phyloP scores from a whole-genome alignment of 2,329 filamentous ascomycete genomes.

The Cryphonectria naterciae region DNA sequence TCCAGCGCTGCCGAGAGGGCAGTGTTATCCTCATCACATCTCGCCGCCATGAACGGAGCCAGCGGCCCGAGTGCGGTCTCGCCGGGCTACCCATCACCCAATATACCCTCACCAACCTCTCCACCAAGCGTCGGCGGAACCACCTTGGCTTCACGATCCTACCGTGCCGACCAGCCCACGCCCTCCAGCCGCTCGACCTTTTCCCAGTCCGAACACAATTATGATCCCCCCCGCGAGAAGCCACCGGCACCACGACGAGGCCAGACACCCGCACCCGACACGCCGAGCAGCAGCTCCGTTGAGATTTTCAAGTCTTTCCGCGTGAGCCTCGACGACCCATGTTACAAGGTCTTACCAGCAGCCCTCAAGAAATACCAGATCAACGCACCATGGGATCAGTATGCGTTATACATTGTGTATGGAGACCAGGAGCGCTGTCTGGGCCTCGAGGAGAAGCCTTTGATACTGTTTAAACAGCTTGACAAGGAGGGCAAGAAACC shows the following conservation, averaged over 20 bases:
- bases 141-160: constrained; percentile 64
- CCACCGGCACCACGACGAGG: constrained; percentile 56
- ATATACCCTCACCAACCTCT: constrained; percentile 71
- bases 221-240: constrained; percentile 43
- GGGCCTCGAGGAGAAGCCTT: constrained; percentile 86
- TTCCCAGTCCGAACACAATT: constrained; percentile 51
- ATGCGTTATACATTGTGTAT: constrained; percentile 96
- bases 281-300: constrained; percentile 64
- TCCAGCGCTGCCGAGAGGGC: constrained; percentile 70
- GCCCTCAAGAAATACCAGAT: constrained; percentile 98
- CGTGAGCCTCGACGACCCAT: constrained; percentile 96
- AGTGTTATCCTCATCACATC: constrained; percentile 68
- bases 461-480: constrained; percentile 96
- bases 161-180: constrained; percentile 60
- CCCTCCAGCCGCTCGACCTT: constrained; percentile 61
- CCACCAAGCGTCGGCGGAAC: constrained; percentile 58
- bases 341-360: constrained; percentile 93
- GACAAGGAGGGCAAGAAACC: constrained; percentile 97
- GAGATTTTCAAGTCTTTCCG: constrained; percentile 99
- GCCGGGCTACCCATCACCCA: constrained; percentile 64
- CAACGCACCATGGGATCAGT: constrained; percentile 95
- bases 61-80: constrained; percentile 54
- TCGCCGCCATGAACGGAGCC: constrained; percentile 70
- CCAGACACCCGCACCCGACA: constrained; percentile 66
- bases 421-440: constrained; percentile 97